Evolutionary conservation across 2,329 filamentous ascomycete genomes (phyloP).

Genomic region (Metarhizium robertsii): DNA sequence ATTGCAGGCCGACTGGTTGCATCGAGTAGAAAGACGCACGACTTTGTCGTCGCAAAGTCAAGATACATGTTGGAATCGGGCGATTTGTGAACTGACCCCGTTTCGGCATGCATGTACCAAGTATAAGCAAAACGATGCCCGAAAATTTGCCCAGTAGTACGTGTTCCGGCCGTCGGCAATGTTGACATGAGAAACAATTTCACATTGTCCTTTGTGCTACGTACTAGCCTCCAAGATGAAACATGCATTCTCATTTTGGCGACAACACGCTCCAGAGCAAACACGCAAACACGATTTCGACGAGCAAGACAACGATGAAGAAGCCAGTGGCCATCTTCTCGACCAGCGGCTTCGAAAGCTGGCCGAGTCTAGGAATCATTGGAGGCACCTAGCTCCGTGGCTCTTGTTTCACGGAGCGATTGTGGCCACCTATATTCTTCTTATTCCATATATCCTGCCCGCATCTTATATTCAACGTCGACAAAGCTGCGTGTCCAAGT

Average conservation of each 20-base stretch:
- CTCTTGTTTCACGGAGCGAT: background rate
- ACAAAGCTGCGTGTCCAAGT: background rate
- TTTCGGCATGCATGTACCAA: background rate
- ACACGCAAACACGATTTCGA: too few species aligned
- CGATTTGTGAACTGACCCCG: too few species aligned
- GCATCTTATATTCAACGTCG: background rate
- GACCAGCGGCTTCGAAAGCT: background rate
- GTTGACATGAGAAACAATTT: too few species aligned
- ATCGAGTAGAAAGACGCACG: background rate
- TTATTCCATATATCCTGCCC: background rate
- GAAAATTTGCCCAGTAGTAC: too few species aligned
- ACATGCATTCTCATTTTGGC: too few species aligned
- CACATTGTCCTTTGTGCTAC: too few species aligned
- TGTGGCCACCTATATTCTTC: background rate
- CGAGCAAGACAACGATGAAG: too few species aligned
- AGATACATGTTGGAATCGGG: background rate
- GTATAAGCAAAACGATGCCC: too few species aligned
- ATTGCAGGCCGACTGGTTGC: background rate
- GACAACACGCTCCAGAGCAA: too few species aligned
- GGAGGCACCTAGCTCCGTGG: background rate
- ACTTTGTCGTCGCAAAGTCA: background rate
- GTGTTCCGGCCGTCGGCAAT: too few species aligned
- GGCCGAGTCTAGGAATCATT: background rate
- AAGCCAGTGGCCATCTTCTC: background rate
- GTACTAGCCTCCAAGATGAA: too few species aligned